These are phyloP conservation scores for Penicillium sp. DNA, from an alignment of 2,329 filamentous ascomycete species.

Conservation along the genomic window DNA sequence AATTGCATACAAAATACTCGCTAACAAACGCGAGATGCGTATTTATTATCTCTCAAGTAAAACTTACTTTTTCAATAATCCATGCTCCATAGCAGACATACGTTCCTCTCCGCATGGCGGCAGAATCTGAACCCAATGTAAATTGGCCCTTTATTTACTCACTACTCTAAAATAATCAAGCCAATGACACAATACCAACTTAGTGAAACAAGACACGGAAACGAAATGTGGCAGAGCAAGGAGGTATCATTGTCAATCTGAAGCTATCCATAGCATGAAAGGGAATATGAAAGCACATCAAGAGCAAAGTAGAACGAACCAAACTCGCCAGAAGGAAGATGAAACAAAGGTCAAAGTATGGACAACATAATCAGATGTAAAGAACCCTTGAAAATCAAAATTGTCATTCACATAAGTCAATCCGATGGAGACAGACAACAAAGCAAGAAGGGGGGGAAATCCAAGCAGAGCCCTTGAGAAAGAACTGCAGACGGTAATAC, in stretches of 20 bases:
- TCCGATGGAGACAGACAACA: constrained; percentile 5
- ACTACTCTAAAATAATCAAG: neutral
- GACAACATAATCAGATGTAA: constrained; percentile 17
- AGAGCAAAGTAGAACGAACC: neutral
- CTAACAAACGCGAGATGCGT: no score
- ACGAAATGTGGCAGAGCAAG: constrained; percentile 3
- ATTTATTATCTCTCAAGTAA: no score
- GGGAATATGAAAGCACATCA: neutral
- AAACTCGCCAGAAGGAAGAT: constrained; percentile 9
- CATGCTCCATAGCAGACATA: neutral
- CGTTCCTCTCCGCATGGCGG: neutral
- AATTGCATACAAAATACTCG: no score
- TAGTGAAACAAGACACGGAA: neutral
- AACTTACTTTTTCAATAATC: neutral
- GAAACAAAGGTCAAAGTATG: constrained; percentile 17
- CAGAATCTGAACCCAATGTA: neutral
- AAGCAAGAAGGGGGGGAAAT: constrained; percentile 10
- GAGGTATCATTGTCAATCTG: constrained; percentile 22
- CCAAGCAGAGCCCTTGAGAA: neutral
- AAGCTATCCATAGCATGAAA: constrained; percentile 11
- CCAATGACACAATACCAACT: neutral
- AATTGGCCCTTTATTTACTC: no score
- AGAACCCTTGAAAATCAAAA: neutral
- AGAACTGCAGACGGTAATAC: constrained; percentile 15
- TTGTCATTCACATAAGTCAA: neutral